Evolutionary conservation across 352 stramenopile genomes (phyloP).

Genomic region (Phytophthora litchii): DNA sequence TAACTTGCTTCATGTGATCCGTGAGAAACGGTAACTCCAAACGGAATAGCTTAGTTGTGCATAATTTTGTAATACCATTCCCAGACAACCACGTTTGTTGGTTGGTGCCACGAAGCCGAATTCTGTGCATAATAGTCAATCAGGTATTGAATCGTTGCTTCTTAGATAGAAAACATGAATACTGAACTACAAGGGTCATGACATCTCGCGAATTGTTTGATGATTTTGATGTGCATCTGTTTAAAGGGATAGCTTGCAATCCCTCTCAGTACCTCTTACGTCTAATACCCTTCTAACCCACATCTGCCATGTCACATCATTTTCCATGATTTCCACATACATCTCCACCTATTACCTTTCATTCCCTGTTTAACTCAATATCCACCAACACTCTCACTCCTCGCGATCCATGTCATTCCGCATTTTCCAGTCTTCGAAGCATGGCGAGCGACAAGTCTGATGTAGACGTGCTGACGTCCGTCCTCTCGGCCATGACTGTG

Average conservation of each 20-base stretch:
- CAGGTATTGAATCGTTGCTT: too few relatives aligned
- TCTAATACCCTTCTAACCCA: constrained; percentile 4
- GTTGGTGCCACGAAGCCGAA: too few relatives aligned
- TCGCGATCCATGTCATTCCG: constrained; percentile 21
- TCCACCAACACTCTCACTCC: constrained; percentile 11
- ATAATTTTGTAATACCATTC: too few relatives aligned
- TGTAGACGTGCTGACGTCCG: constrained; percentile 37
- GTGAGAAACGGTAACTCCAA: constrained; percentile 13
- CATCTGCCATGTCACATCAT: background rate
- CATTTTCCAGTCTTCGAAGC: background rate
- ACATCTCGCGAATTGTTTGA: too few relatives aligned
- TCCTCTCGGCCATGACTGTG: constrained; percentile 47
- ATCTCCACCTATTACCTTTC: background rate
- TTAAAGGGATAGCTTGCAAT: too few relatives aligned
- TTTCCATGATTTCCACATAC: background rate
- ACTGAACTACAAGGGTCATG: too few relatives aligned
- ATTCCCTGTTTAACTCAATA: constrained; percentile 1
- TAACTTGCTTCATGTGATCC: constrained; percentile 13
- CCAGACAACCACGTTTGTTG: background rate
- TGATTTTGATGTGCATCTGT: too few relatives aligned
- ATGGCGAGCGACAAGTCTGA: constrained; percentile 27
- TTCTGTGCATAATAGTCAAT: too few relatives aligned
- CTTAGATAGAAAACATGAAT: too few relatives aligned
- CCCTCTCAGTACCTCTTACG: background rate
- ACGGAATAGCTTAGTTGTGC: too few relatives aligned